phyloP scores from a whole-genome alignment of 1,284 basidiomycete genomes.

The Singerocomus inundabilis region DNA sequence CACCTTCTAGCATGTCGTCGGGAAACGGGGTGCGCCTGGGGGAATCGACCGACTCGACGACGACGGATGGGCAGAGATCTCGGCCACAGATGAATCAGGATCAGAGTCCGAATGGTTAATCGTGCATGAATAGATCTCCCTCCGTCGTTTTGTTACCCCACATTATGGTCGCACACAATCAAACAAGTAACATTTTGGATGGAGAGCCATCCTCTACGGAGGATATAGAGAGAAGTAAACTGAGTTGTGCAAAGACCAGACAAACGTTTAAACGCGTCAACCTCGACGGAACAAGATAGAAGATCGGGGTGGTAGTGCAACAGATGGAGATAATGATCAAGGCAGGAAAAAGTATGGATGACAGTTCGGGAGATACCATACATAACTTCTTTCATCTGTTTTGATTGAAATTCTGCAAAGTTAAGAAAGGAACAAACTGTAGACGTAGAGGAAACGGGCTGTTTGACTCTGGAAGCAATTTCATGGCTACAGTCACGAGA shows the following conservation, averaged over 20 bases:
- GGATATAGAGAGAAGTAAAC: slow-evolving; percentile 26
- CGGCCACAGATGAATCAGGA: slow-evolving; percentile 62
- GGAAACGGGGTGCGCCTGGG: slow-evolving; percentile 68
- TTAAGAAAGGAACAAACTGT: slow-evolving; percentile 21
- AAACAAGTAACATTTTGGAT: slow-evolving; percentile 31
- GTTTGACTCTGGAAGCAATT: slow-evolving; percentile 22
- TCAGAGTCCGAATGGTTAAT: slow-evolving; percentile 88
- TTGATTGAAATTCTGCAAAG: slow-evolving; percentile 26
- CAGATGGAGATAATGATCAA: slow-evolving; percentile 22
- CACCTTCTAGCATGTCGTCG: slow-evolving; percentile 43
- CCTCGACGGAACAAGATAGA: slow-evolving; percentile 21
- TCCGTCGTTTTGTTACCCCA: slow-evolving; percentile 13
- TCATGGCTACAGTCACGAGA: slow-evolving; percentile 37
- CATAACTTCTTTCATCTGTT: slow-evolving; percentile 31
- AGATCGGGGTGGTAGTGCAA: slow-evolving; percentile 20
- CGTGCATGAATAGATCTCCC: slow-evolving; percentile 41
- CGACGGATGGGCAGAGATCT: slow-evolving; percentile 73
- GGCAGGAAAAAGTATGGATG: slow-evolving; percentile 28
- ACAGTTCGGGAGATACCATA: slow-evolving; percentile 36
- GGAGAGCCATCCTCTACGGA: slow-evolving; percentile 30
- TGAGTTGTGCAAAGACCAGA: slow-evolving; percentile 24
- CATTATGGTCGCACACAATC: slow-evolving; percentile 8
- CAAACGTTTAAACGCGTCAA: slow-evolving; percentile 21
- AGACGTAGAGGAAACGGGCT: slow-evolving; percentile 17
- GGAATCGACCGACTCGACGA: slow-evolving; percentile 47